phyloP scores from a whole-genome alignment of 805 yeast genomes.

The Sporopachydermia lactativora region DNA sequence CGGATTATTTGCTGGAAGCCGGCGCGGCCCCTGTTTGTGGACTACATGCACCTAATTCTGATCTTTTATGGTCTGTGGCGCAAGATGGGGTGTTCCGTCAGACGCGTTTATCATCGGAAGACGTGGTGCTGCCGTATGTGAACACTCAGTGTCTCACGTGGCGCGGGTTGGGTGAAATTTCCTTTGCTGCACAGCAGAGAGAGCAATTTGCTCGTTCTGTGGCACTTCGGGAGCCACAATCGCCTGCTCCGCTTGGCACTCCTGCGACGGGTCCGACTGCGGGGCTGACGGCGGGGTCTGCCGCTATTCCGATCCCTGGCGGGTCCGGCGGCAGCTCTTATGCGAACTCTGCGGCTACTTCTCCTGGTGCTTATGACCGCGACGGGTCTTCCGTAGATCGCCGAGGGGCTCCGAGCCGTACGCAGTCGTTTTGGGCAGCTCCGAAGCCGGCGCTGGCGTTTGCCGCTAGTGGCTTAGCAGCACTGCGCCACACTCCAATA shows the following conservation, averaged over 20 bases:
- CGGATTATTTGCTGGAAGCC: constrained; percentile 36
- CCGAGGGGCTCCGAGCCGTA: background rate
- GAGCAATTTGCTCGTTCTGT: background rate
- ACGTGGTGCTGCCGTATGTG: constrained; percentile 34
- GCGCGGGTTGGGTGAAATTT: constrained; percentile 37
- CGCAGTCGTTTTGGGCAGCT: background rate
- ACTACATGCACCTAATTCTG: constrained; percentile 37
- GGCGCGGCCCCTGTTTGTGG: constrained; percentile 42
- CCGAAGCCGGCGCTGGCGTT: constrained; percentile 6
- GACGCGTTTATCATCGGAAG: constrained; percentile 31
- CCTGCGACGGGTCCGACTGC: too few species aligned
- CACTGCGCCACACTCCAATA: background rate
- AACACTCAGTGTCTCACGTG: constrained; percentile 41
- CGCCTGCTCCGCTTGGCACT: too few species aligned
- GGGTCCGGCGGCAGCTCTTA: too few species aligned
- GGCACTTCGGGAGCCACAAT: too few species aligned
- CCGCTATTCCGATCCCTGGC: too few species aligned
- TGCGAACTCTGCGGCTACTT: constrained; percentile 2
- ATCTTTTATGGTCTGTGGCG: constrained; percentile 33
- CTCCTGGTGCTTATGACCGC: constrained; percentile 4
- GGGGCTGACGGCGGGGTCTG: too few species aligned
- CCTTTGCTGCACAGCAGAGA: constrained; percentile 36
- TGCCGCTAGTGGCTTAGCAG: constrained; percentile 5
- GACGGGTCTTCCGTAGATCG: background rate
- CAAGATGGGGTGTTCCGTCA: constrained; percentile 34